These are phyloP conservation scores for Taphrina pruni DNA, from an alignment of 1,139 yeast genomes.

Conservation along the genomic window DNA sequence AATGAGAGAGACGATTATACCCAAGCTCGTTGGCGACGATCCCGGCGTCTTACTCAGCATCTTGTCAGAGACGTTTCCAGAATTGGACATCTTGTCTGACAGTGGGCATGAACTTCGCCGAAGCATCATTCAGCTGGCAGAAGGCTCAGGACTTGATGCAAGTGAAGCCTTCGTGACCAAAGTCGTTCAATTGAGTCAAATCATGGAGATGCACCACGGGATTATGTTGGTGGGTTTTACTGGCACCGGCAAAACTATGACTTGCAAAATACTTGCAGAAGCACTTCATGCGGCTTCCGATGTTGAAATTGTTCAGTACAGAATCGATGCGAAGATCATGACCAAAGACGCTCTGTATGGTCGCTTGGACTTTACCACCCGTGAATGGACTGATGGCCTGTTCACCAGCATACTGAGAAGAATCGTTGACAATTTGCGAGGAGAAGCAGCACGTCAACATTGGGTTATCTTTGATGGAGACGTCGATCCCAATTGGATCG, in stretches of 20 bases:
- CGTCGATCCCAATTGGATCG: conserved; percentile 94
- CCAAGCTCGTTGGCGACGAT: conserved; percentile 67
- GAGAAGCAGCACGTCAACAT: conserved; percentile 61
- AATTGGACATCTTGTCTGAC: conserved; percentile 46
- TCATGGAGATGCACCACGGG: conserved; percentile 76
- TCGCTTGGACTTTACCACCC: conserved; percentile 68
- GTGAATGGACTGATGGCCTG: conserved; percentile 94
- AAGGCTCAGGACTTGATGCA: conserved; percentile 48
- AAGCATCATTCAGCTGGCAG: conserved; percentile 48
- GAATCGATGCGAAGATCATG: conserved; percentile 77
- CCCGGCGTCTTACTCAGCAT: conserved; percentile 54
- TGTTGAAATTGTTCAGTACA: conserved; percentile 55
- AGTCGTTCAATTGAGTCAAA: conserved; percentile 65
- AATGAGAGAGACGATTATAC: conserved; percentile 65
- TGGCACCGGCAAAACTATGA: conserved; percentile 74
- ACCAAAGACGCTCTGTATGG: conserved; percentile 75
- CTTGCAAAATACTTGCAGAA: conserved; percentile 60
- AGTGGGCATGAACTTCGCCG: conserved; percentile 46
- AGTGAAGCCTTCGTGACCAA: conserved; percentile 61
- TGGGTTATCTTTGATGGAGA: conserved; percentile 95
- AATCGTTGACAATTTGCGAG: conserved; percentile 63
- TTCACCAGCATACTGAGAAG: conserved; percentile 72
- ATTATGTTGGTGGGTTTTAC: conserved; percentile 79
- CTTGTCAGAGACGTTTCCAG: conserved; percentile 50
- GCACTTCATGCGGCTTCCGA: conserved; percentile 56